These are phyloP conservation scores for Leptosphaerulina australis DNA, from an alignment of 2,329 filamentous ascomycete species.

Conservation along the genomic window DNA sequence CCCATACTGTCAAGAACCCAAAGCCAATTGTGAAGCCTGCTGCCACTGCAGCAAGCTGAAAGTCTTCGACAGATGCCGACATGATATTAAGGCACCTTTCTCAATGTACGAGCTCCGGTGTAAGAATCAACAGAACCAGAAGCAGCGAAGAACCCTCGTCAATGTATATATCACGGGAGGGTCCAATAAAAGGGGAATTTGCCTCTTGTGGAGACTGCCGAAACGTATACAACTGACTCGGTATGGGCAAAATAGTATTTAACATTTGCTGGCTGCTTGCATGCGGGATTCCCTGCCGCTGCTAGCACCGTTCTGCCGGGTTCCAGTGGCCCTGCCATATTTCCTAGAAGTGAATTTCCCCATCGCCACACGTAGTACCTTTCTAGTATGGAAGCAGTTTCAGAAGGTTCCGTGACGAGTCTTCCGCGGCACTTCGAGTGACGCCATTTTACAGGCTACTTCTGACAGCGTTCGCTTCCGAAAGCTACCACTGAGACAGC, in stretches of 20 bases:
- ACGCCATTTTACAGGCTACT: background rate
- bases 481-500: constrained; percentile 1
- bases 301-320: constrained; percentile 10
- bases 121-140: background rate
- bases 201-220: constrained; percentile 13
- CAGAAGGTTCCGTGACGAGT: constrained; percentile 1
- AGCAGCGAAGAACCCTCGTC: background rate
- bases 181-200: constrained; percentile 12
- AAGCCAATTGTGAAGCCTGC: constrained; percentile 47
- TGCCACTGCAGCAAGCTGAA: constrained; percentile 40
- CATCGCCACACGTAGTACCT: constrained; percentile 9
- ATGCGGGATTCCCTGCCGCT: constrained; percentile 15
- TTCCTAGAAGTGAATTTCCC: background rate
- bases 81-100: constrained; percentile 17
- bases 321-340: constrained; percentile 3
- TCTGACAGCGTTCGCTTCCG: constrained; percentile 5
- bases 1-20: constrained; percentile 44
- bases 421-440: constrained; percentile 1
- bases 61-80: constrained; percentile 34
- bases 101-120: constrained; percentile 9
- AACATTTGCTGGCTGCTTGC: constrained; percentile 12
- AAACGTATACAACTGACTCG: constrained; percentile 10
- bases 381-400: constrained; percentile 7
- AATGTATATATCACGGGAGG: constrained; percentile 11
- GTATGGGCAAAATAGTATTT: constrained; percentile 7